Evolutionary conservation across 2,329 filamentous ascomycete genomes (phyloP), one percentile per base, ranked within the genome.

Genomic region (Alternaria consortialis): DNA sequence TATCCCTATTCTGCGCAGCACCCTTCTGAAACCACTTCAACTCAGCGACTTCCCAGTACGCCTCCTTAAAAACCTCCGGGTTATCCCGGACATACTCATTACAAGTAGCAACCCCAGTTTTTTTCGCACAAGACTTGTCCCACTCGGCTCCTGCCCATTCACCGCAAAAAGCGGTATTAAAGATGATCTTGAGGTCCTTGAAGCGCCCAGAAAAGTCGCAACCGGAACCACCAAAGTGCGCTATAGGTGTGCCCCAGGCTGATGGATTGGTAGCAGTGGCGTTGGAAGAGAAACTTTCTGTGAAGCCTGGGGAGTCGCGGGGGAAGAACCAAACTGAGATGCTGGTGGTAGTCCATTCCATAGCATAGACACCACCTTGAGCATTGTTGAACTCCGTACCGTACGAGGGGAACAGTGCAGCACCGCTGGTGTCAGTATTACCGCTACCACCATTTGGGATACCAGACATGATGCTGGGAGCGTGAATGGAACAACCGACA

Each of bases 111-210:
- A 86, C 89, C 56, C 86, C 81, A 25, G 74, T 78, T 55, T 70
- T 75, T 8, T 53, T 55, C 13, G 53, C 58, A 56, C 74, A 75
- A 4, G 51, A 53, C 27, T 77, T 69, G 40, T 74, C 71, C 89
- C 90, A 96, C 44, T 89, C 69, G 36, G 64, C 70, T n/a, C 84
- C 84, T 11, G 84, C 84, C 84, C 84, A 86, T 44, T 83, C 80
- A 39, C 85, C 84, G 54, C 84, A 86, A 68, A 86, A 85, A 1
- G 82, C 80, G 0, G 79, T 82, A 68, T 86, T 80, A 55, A 86
- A 79, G 34, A 85, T 75, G 48, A 79, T 64, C 25, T 63, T 67
- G 42, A 74, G 62, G 34, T 75, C 66, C 27, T 65, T 63, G 65
- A 80, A 79, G 17, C 64, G 59, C 34, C 62, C 20, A 1, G 61